A percentile compares a stretch with the other conserved stretches of the same genome.
Evolutionary conservation across 257 asterid genomes (phyloP).

Genomic region (Solanum microdontum): DNA sequence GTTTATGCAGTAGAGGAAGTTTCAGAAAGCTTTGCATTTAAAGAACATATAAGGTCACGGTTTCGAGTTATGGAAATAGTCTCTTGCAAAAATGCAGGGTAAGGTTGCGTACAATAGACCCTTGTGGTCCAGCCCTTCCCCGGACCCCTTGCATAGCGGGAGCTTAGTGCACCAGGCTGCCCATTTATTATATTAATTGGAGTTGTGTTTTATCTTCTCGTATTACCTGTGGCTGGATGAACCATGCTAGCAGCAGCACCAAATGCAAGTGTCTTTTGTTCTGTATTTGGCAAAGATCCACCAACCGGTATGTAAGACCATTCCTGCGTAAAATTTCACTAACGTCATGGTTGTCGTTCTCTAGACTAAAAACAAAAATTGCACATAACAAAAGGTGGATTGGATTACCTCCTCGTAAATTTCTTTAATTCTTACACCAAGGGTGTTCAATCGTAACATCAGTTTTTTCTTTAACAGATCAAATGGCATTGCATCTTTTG

Average conservation of each 20-base stretch:
- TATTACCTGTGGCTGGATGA: conserved; percentile 95
- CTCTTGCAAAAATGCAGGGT: background rate
- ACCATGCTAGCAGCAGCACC: conserved; percentile 99
- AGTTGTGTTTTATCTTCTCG: background rate
- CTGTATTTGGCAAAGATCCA: conserved; percentile 94
- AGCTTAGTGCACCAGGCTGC: background rate
- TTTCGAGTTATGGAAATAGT: background rate
- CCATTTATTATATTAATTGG: background rate
- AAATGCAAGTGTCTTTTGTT: conserved; percentile 92
- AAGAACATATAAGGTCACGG: background rate
- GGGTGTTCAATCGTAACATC: conserved; percentile 68
- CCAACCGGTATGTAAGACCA: conserved; percentile 99
- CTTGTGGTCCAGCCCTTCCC: background rate
- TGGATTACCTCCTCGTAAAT: conserved; percentile 77
- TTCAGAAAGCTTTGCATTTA: background rate
- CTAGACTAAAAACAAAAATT: background rate
- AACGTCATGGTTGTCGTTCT: background rate
- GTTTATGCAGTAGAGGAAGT: conserved; percentile 1
- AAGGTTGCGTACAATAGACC: background rate
- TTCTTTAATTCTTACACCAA: conserved; percentile 71
- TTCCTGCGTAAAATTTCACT: conserved; percentile 41
- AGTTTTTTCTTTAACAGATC: conserved; percentile 71
- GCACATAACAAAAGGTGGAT: background rate
- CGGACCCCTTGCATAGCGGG: accelerated
- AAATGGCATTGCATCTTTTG: conserved; percentile 94